Conservation (phyloP, 768 basidiomycete genomes). For the Amyloporia xantha region DNA sequence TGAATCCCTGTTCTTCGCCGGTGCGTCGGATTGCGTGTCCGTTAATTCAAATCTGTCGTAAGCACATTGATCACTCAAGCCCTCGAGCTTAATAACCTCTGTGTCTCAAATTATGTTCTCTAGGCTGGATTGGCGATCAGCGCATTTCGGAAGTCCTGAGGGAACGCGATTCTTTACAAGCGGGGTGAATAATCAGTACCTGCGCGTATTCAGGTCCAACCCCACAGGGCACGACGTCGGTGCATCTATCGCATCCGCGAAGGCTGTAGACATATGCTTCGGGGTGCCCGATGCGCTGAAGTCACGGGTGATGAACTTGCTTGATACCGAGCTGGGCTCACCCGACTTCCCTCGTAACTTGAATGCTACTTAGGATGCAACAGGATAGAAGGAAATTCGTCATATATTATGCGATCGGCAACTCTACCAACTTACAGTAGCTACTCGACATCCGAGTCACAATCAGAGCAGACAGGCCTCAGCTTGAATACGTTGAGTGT, state of each 20-base stretch:
- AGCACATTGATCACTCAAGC: background rate
- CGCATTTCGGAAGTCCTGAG: conserved; percentile 9
- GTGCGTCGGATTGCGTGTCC: conserved; percentile 3
- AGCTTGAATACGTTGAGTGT: too few relatives aligned
- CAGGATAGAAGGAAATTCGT: too few relatives aligned
- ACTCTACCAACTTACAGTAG: too few relatives aligned
- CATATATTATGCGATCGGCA: too few relatives aligned
- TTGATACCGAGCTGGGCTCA: background rate
- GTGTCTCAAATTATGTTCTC: too few relatives aligned
- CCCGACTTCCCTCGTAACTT: conserved; percentile 3
- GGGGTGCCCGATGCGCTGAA: background rate
- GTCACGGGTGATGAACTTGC: background rate
- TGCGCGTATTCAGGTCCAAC: conserved; percentile 12
- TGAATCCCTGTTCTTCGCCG: conserved; percentile 5
- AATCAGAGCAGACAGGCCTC: too few relatives aligned
- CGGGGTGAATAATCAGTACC: conserved; percentile 6
- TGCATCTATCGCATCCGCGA: background rate
- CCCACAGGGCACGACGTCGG: background rate
- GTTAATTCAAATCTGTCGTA: conserved; percentile 13
- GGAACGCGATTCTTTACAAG: conserved; percentile 1
- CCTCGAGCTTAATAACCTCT: too few relatives aligned
- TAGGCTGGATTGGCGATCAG: conserved; percentile 12
- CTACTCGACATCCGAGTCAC: too few relatives aligned
- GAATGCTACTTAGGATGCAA: too few relatives aligned
- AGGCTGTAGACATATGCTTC: conserved; percentile 5